Evolutionary conservation across 495 filamentous ascomycete genomes (phyloP), one percentile per base, ranked within the genome.

Genomic region (Lepidopterella palustris): DNA sequence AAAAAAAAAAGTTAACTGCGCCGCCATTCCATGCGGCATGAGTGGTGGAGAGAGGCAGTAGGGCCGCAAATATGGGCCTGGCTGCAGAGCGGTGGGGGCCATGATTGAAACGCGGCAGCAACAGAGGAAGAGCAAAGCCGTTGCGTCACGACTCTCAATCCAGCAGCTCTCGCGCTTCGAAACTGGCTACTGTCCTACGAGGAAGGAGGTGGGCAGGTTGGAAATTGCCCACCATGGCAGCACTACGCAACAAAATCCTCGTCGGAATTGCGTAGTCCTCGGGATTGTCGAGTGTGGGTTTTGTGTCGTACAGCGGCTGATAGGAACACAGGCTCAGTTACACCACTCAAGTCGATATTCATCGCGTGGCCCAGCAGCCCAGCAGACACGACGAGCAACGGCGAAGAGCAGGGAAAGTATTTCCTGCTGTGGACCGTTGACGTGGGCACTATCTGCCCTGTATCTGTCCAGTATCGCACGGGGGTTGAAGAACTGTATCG

Each of bases 361-460:
- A 24, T 50, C 47, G 47, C 47, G 47, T 50, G 47, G 47, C 47
- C 47, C n/a, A n/a, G n/a, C n/a, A n/a, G n/a, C n/a, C 18, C 35
- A 50, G 47, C 47, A 6, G 47, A 50, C 47, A 27, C 47, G 8
- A 15, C 21, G 47, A 50, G 23, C 47, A 27, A 26, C 20, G 9
- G 21, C 8, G 20, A 27, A 21, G 23, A 15, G 24, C 20, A 50
- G 6, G 47, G 47, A 25, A 50, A 13, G 20, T 24, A 50, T 15
- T 42, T 50, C 47, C 47, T 50, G 20, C 23, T 24, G 47, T 50
- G 47, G 23, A 50, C 47, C 47, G 18, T 26, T 50, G 47, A 27
- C 20, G 47, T 50, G 47, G 20, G 47, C 47, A 27, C 25, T 27
- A 15, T 25, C n/a, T n/a, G n/a, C n/a, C n/a, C n/a, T n/a, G n/a